These are phyloP conservation scores for Camelina hispida DNA, from an alignment of 345 rosid species.

Conservation along the genomic window DNA sequence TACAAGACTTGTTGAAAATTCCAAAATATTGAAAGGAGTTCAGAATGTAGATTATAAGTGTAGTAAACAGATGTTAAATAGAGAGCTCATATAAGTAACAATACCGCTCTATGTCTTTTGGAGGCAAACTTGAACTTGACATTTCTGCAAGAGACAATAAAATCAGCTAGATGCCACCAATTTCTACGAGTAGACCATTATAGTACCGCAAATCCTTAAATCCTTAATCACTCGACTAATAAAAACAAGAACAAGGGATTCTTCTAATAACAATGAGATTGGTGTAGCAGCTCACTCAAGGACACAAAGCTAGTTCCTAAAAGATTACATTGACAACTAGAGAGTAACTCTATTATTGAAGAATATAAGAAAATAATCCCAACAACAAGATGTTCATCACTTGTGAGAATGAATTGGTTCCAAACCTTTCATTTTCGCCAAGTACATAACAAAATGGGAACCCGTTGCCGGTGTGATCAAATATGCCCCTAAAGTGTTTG, in stretches of 20 bases:
- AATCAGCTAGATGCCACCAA: slow-evolving; percentile 14
- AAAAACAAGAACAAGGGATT: not conserved
- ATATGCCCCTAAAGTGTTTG: slow-evolving; percentile 78
- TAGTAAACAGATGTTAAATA: not conserved
- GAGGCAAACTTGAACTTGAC: slow-evolving; percentile 77
- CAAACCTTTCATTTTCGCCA: slow-evolving; percentile 89
- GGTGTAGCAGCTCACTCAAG: not conserved
- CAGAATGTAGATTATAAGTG: slow-evolving; percentile 22
- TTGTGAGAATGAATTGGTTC: slow-evolving; percentile 7
- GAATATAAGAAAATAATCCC: not conserved
- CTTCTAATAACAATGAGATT: slow-evolving; percentile 5
- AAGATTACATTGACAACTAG: not conserved
- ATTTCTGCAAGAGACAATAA: slow-evolving; percentile 58
- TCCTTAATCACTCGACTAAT: not conserved
- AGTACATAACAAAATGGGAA: slow-evolving; percentile 90
- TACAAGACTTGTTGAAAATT: slow-evolving; percentile 62
- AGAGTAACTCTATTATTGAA: not conserved
- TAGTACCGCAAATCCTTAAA: not conserved
- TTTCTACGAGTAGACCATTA: not conserved
- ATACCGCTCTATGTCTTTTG: slow-evolving; percentile 72
- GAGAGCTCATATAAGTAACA: slow-evolving; percentile 15
- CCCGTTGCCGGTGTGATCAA: slow-evolving; percentile 89
- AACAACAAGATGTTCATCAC: not conserved
- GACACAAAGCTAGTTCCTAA: slow-evolving; percentile 17
- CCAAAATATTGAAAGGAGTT: slow-evolving; percentile 8